These are phyloP conservation scores for Arthroderma sp. DNA, from an alignment of 2,329 filamentous ascomycete species.

Conservation along the genomic window DNA sequence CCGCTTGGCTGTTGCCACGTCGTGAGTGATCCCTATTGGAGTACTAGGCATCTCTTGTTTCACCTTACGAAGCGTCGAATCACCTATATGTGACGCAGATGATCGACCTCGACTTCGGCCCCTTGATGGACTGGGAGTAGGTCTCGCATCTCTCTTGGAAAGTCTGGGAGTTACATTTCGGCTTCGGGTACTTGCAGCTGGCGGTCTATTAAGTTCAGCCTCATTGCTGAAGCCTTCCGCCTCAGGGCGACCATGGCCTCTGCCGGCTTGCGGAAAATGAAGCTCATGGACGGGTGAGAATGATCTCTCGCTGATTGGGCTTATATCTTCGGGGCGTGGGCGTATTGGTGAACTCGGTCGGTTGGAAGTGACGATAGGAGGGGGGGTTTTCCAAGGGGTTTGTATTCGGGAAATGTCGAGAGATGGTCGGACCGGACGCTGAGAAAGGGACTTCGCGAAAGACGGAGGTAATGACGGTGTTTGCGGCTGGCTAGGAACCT, in stretches of 20 bases:
- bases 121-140: constrained; percentile 18
- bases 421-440: constrained; percentile 20
- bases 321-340: constrained; percentile 31
- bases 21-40: constrained; percentile 18
- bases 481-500: no score
- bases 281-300: constrained; percentile 19
- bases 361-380: constrained; percentile 19
- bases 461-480: neutral
- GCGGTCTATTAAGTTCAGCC: neutral
- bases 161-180: constrained; percentile 6
- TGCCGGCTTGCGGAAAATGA: neutral
- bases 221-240: neutral
- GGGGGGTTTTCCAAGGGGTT: constrained; percentile 31
- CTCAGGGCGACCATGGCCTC: neutral
- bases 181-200: constrained; percentile 10
- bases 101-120: constrained; percentile 27
- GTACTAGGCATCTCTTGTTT: constrained; percentile 24
- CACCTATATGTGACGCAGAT: constrained; percentile 22
- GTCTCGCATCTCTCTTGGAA: constrained; percentile 9
- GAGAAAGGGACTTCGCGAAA: constrained; percentile 11
- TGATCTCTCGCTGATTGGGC: constrained; percentile 32
- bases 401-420: constrained; percentile 28
- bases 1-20: constrained; percentile 13
- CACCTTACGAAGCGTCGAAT: constrained; percentile 15
- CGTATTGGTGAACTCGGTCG: constrained; percentile 28